A percentile compares a stretch with the other conserved stretches of the same genome.
phyloP scores from a whole-genome alignment of 176 grass and related monocot genomes.

The Metroxylon sagu region DNA sequence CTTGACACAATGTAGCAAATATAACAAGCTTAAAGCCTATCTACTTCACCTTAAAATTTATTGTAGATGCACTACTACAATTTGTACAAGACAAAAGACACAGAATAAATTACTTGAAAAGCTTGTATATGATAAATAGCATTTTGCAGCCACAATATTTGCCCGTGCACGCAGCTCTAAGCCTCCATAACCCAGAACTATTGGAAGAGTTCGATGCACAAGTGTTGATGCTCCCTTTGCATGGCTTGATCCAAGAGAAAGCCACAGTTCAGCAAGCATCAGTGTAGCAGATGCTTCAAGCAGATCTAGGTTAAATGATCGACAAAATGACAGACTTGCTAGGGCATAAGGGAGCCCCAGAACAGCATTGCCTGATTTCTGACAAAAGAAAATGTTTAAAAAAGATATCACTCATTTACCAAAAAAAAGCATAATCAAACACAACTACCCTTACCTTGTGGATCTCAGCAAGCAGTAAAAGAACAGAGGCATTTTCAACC shows the following conservation, averaged over 20 bases:
- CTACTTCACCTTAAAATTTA: too few relatives aligned
- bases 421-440: neutral
- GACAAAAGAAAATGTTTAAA: neutral
- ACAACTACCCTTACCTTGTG: constrained; percentile 50
- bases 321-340: constrained; percentile 85
- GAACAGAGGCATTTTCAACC: constrained; percentile 87
- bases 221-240: constrained; percentile 58
- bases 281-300: constrained; percentile 82
- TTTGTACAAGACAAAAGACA: neutral
- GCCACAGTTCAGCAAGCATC: constrained; percentile 76
- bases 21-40: too few relatives aligned
- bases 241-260: constrained; percentile 66
- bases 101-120: constrained; percentile 38
- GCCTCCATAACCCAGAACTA: constrained; percentile 83
- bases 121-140: constrained; percentile 48
- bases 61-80: neutral
- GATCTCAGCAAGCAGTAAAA: constrained; percentile 93
- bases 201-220: constrained; percentile 60
- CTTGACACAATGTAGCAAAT: too few relatives aligned
- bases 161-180: constrained; percentile 67
- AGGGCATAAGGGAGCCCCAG: constrained; percentile 74
- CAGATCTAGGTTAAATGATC: constrained; percentile 84
- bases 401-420: neutral
- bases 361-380: constrained; percentile 76
- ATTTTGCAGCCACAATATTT: constrained; percentile 72